Base-by-base conservation (phyloP, 2,329 filamentous ascomycete genomes). In the Gremmenia infestans region DNA sequence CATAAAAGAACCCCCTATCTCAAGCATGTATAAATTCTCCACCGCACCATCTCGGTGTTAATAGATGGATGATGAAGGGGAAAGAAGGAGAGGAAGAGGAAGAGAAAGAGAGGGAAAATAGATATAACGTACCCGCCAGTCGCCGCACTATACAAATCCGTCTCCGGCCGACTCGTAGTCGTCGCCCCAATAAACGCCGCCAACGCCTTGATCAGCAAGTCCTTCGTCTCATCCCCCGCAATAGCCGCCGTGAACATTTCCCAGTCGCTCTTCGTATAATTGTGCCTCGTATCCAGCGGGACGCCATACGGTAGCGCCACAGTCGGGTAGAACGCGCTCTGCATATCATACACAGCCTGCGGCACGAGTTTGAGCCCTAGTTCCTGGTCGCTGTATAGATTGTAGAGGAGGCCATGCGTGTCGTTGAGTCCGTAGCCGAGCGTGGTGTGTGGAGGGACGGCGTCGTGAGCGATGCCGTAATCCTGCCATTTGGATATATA, bases 201-300 rank as follows among this genome's bases (percentile, higher is more conserved):
- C 19, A 22, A 22, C 19, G 93, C 80, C 37, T 82, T 79, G 51
- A 93, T 76, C 63, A 96, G 88, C 68, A 85, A 77, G 11, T 77
- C 72, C 53, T 83, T 79, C 1, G 87, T 87, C 32, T 76, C 71
- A 52, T 76, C 71, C 43, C 78, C 79, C 0, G 88, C 81, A 11
- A 92, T 85, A 9, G 90, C 87, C n/a, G 91, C 91, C 5, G 83
- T 82, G 72, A 91, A 91, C 70, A 94, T 84, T 68, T 92, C 85
- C 91, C 91, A 96, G 74, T 96, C 91, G 0, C 83, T 84, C 74
- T 96, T 96, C 60, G 89, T 88, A 74, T 91, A 93, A 1, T 86
- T 75, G 72, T 94, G 89, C 49, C 91, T 83, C 47, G 82, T 87
- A 74, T 96, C 91, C 9, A 96, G 83, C 0, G 90, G 87, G 0